Evolutionary conservation across 2,329 filamentous ascomycete genomes (phyloP).

Genomic region (Pseudocercospora eumusae): DNA sequence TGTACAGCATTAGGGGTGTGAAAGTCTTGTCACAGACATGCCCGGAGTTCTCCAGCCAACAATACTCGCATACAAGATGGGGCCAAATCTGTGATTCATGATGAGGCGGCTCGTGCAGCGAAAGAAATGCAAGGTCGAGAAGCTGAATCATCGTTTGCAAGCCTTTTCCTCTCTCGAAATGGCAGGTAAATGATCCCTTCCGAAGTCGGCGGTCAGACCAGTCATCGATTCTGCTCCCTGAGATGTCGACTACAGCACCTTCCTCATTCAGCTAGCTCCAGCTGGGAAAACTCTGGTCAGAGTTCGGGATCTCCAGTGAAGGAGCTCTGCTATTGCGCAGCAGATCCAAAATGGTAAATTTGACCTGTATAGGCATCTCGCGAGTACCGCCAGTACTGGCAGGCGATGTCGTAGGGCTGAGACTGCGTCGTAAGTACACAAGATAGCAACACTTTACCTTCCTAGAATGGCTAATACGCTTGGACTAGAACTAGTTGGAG

Average conservation of each 20-base stretch:
- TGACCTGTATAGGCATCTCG: constrained; percentile 5
- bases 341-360: background rate
- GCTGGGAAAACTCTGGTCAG: background rate
- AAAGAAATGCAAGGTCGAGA: background rate
- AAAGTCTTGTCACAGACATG: background rate
- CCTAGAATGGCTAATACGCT: constrained; percentile 7
- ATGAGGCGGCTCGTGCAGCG: background rate
- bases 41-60: background rate
- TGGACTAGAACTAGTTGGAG: constrained; percentile 13
- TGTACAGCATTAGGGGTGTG: background rate
- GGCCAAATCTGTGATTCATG: too few species aligned
- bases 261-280: constrained; percentile 2
- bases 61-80: background rate
- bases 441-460: constrained; percentile 11
- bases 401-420: constrained; percentile 12
- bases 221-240: constrained; percentile 9
- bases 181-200: constrained; percentile 13
- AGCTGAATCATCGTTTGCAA: background rate
- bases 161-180: background rate
- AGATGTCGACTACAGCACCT: background rate
- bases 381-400: background rate
- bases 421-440: constrained; percentile 12
- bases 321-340: background rate
- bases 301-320: constrained; percentile 6
- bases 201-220: constrained; percentile 16